Base-by-base conservation (phyloP, 345 rosid species). In the Firmiana major region DNA sequence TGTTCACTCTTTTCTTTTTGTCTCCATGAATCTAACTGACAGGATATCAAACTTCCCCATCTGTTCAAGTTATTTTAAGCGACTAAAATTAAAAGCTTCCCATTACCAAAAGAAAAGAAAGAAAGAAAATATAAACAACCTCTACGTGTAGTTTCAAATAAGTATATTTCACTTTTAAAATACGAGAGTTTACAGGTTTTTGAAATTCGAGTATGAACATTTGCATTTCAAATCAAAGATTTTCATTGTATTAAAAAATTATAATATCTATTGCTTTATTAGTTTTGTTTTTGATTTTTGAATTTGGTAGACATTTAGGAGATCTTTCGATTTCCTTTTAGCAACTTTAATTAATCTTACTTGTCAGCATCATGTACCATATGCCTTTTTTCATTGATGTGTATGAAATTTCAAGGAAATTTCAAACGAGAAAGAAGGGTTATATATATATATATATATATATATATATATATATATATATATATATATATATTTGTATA, bases 1-100 rank as follows among this genome's bases (percentile, higher is more conserved):
- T 45, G n/a, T 48, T 54, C 42, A 45, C 74, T 38, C 55, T 70
- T 75, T 60, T 64, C 74, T 75, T 71, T 62, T 59, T 73, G 80
- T 77, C 80, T 67, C 75, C 70, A 57, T 73, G 22, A 48, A 79
- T 60, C 55, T 76, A 15, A 6, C n/a, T 73, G 63, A 59, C 45
- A 77, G 48, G 75, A 49, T 60, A 62, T 17, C 46, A 28, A 60
- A 68, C 67, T 48, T 49, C 45, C 73, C 31, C 26, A 3, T 19
- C 19, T 78, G 46, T 53, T 63, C 4, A 16, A 57, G 28, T 69
- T 46, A 9, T 9, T 49, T 72, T 54, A 19, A 10, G 38, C 59
- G 40, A 28, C 26, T 46, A 69, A 24, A 43, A 69, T 15, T 15
- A 46, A 13, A 13, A 24, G 16, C 34, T 5, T 12, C 5, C 7